Percentiles rank a stretch among this genome's conserved stretches.
Evolutionary conservation across 2,329 filamentous ascomycete species (phyloP).

Genomic region (Calonectria honghensis): DNA sequence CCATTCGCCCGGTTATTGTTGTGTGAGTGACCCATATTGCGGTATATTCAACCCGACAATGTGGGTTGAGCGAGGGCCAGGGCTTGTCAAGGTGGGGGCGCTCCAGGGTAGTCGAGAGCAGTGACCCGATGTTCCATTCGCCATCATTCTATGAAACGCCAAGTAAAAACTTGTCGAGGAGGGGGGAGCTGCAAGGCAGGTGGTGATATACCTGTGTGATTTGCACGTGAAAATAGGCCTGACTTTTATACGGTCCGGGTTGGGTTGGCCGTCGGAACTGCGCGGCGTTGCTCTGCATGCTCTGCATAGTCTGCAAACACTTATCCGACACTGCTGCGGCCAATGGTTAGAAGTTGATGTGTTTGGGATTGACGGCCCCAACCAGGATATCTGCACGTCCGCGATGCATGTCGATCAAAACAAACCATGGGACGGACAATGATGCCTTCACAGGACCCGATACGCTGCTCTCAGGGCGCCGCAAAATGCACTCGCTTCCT

Average conservation of each 20-base stretch:
- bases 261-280: neutral
- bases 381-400: conserved; percentile 14
- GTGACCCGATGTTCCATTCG: conserved; percentile 6
- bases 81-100: neutral
- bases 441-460: conserved; percentile 4
- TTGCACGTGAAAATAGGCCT: conserved; percentile 15
- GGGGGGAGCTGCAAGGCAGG: neutral
- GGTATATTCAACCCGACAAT: conserved; percentile 31
- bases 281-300: conserved; percentile 19
- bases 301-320: neutral
- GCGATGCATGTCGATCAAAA: conserved; percentile 27
- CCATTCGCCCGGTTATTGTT: conserved; percentile 51
- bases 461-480: conserved; percentile 20
- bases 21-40: neutral
- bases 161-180: neutral
- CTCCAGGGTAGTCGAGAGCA: conserved; percentile 25
- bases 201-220: neutral
- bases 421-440: conserved; percentile 20
- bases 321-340: neutral
- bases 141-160: conserved; percentile 10
- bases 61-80: neutral
- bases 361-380: conserved; percentile 21
- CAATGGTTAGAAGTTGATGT: neutral
- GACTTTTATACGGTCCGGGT: neutral
- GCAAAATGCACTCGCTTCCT: conserved; percentile 5